Base-by-base conservation (phyloP, 106 monocot genomes). In the Dioscorea dumetorum region DNA sequence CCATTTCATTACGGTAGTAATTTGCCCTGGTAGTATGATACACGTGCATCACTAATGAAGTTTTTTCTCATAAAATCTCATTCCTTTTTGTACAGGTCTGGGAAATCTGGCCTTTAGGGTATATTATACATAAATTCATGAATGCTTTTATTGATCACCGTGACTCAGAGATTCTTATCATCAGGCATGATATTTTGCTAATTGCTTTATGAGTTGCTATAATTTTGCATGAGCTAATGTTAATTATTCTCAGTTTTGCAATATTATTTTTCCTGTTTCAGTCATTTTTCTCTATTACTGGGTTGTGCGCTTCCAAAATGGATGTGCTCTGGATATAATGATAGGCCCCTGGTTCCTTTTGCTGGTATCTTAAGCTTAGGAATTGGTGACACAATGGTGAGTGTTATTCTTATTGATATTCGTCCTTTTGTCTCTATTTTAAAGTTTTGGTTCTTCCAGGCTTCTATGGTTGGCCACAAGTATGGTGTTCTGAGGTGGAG, bases 311-410 rank as follows among this genome's bases (percentile, higher is more conserved):
- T 99, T 76, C 99, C 99, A 33, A 87, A 87, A 71, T 99, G 99
- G 99, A 78, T 99, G 84, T 85, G 90, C 31, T 83, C 77, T 62
- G 83, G 79, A 57, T 85, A 79, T 72, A 90, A 87, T 74, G 99
- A 99, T 74, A 76, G 99, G 56, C 99, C 99, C 50, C 87, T 99
- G 60, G 79, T 86, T 13, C 85, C 89, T 35, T 93, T 93, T 83
- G 99, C 99, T 81, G 99, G 99, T 61, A 99, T 99, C 66, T 85
- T 99, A 23, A 99, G 99, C 79, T 82, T 93, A 61, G 99, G 99
- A 62, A 99, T 99, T 53, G 99, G 99, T 64, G 99, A 99, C 75
- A 99, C 99, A 23, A 90, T 99, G 99, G 99, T 99, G 52, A 65
- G 80, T 78, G 51, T 64, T 33, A 17, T 53, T 15, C 60, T 22